phyloP scores from a whole-genome alignment of 345 rosid genomes.

The Salix viminalis region DNA sequence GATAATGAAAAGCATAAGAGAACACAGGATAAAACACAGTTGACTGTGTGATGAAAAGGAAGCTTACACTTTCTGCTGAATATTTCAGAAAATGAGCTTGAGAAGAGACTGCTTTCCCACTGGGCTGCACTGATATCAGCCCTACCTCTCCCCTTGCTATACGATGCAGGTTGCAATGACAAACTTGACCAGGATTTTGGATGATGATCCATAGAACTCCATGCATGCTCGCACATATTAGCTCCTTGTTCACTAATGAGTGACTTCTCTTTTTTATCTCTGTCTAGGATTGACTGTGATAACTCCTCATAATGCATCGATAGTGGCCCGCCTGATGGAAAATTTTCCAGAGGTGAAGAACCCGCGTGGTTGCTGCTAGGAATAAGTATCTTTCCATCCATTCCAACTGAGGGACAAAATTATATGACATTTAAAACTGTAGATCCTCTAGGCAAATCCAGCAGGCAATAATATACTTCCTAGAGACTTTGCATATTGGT shows the following conservation, averaged over 20 bases:
- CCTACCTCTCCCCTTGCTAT: slow-evolving; percentile 29
- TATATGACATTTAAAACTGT: not conserved
- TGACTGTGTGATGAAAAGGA: not conserved
- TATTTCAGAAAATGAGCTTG: slow-evolving; percentile 90
- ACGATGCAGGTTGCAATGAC: slow-evolving; percentile 31
- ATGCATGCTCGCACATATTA: slow-evolving; percentile 27
- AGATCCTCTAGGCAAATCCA: not conserved
- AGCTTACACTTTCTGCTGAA: slow-evolving; percentile 66
- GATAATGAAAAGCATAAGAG: slow-evolving; percentile 1
- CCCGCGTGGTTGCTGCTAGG: slow-evolving; percentile 28
- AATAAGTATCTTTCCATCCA: slow-evolving; percentile 20
- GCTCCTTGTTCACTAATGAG: slow-evolving; percentile 32
- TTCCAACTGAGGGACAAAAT: slow-evolving; percentile 17
- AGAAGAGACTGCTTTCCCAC: slow-evolving; percentile 90
- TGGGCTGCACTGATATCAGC: slow-evolving; percentile 28
- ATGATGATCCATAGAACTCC: slow-evolving; percentile 36
- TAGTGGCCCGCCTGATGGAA: slow-evolving; percentile 15
- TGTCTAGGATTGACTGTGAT: slow-evolving; percentile 19
- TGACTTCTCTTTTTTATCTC: slow-evolving; percentile 28
- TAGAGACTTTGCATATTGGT: not conserved
- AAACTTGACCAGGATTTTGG: slow-evolving; percentile 46
- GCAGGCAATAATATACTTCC: not conserved
- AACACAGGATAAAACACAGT: not conserved
- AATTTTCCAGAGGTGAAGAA: slow-evolving; percentile 34
- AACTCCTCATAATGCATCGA: slow-evolving; percentile 25